These are phyloP conservation scores for Linanthus parryae DNA, from an alignment of 148 eudicot species.

Conservation along the genomic window DNA sequence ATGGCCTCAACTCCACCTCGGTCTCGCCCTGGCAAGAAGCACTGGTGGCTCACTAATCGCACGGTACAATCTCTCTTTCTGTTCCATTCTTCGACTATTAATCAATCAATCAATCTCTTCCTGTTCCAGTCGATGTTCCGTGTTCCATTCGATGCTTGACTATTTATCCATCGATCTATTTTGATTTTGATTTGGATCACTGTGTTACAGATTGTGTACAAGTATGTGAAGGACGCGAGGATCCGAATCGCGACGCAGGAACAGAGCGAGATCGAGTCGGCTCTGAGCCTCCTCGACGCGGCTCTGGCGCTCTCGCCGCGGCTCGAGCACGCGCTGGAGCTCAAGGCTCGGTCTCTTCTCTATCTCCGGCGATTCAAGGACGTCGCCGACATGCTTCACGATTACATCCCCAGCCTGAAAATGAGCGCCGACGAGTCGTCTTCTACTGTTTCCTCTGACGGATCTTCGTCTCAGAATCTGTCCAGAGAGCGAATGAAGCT, in stretches of 20 bases:
- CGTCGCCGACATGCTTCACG: constrained; percentile 69
- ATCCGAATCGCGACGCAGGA: background rate
- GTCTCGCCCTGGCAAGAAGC: constrained; percentile 37
- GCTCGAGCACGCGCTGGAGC: constrained; percentile 44
- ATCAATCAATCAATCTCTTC: background rate
- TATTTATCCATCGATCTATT: background rate
- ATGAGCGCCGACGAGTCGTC: constrained; percentile 30
- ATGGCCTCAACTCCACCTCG: constrained; percentile 42
- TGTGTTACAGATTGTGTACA: constrained; percentile 60
- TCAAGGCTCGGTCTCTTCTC: constrained; percentile 60
- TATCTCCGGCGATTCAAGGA: constrained; percentile 55
- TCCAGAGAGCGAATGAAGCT: constrained; percentile 1
- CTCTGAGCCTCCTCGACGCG: constrained; percentile 3
- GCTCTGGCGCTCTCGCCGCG: constrained; percentile 22
- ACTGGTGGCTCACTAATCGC: constrained; percentile 82
- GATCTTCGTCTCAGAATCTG: background rate
- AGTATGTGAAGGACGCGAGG: constrained; percentile 24
- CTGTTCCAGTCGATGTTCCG: background rate
- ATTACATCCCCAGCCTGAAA: constrained; percentile 68
- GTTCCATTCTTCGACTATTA: background rate
- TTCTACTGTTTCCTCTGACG: constrained; percentile 53
- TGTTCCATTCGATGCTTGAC: background rate
- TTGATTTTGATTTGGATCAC: background rate
- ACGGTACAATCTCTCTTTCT: constrained; percentile 33
- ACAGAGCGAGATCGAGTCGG: background rate